Base-by-base conservation (phyloP, 2,329 filamentous ascomycete species). In the Beauveria caledonica region DNA sequence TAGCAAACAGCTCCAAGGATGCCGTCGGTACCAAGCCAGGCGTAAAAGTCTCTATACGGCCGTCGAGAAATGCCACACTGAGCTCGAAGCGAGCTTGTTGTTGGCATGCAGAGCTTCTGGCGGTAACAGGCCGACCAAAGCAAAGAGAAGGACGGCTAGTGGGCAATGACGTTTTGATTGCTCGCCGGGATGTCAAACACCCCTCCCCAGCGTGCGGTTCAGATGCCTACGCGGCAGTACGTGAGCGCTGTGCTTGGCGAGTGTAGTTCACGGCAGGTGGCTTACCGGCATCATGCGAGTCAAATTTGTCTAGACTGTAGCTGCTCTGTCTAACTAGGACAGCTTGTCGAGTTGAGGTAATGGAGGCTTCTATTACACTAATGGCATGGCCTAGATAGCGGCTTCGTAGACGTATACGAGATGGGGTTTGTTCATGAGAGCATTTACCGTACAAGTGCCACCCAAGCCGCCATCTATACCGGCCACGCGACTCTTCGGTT, bases 381-480 rank as follows among this genome's bases (percentile, higher is more conserved):
- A 64, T 62, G 1, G 61, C 62, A 27, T 66, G 62, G 5, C 25
- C 23, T 0, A 63, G 21, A 66, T 60, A 15, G 62, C 63, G 8
- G 67, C 63, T 48, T 68, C 65, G 51, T 65, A 69, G 23, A 68
- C 52, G 15, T 66, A 62, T 0, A 68, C 60, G 11, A 69, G 54
- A 46, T 64, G 64, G 3, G 63, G 25, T 25, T 39, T 27, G 5
- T 42, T 29, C 19, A 42, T 7, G 6, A 69, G 66, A 7, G 67
- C 64, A 44, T 68, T 63, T 6, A 65, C 63, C 15, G 64, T 15
- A 8, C 62, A 62, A 44, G 63, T 62, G 9, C 68, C 65, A 3
- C 63, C 63, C 11, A 67, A 44, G 4, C 67, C 68, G 19, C 67
- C 66, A 9, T 65, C 68, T 17, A 68, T 62, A 29, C 66, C 62